Base-by-base conservation (phyloP, 2,329 filamentous ascomycete genomes). In the Pseudodiploospora longispora region DNA sequence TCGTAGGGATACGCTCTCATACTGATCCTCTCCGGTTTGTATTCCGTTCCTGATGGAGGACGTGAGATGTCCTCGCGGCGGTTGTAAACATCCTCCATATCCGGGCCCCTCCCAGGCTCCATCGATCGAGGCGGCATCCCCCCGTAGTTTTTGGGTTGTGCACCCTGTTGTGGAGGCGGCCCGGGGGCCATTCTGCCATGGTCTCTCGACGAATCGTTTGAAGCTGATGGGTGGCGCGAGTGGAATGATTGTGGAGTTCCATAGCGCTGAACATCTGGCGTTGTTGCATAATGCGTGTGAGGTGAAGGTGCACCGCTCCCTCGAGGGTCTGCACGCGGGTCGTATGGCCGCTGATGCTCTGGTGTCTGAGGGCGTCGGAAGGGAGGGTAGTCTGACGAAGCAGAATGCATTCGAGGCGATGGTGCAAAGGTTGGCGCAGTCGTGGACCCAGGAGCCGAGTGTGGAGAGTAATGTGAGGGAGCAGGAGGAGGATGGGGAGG, bases 311-410 rank as follows among this genome's bases (percentile, higher is more conserved):
- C 69, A 3, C 66, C 57, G 49, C 64, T 63, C 27, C 64, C 66
- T 55, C 74, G 65, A 35, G 64, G 66, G 49, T 70, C 70, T 27
- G 64, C 66, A 54, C 74, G 65, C 34, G 64, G 66, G 49, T 70
- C 70, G 64, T 79, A 78, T 44, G 68, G 66, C 54, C 77, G 72
- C 38, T 74, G 69, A 48, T 82, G 80, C 37, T 88, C 84, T n/a
- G 85, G 85, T 0, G 84, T 88, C 46, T 85, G 80, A 3, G 84
- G 84, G 48, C 83, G 73, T 49, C 82, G 74, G 59, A 76, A 83
- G 5, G 75, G 71, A 41, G 67, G 68, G 48, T 84, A 83, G 12
- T 85, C 82, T 48, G 77, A 63, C 0, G 72, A 68, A 3, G 72
- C 64, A 28, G 71, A 70, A 46, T 71, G 72, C 67, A 80, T 72